Base-by-base conservation (phyloP, 441 rosid genomes). In the Breynia disticha region DNA sequence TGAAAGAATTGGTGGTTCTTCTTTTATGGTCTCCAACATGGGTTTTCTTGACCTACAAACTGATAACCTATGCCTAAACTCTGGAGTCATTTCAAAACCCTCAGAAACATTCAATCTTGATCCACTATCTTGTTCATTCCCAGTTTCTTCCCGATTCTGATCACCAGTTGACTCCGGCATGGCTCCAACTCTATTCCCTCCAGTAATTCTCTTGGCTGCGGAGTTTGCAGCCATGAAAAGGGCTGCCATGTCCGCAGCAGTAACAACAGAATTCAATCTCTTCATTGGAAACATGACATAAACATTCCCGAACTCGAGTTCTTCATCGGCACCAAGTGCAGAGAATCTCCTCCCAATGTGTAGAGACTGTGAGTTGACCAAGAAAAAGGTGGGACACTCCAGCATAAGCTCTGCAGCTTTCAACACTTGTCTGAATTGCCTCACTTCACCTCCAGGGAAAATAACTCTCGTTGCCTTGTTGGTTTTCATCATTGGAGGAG, bases 371-470 rank as follows among this genome's bases (percentile, higher is more conserved):
- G 86, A 62, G 47, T 75, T 78, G 0, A 68, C 60, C 17, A 83
- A 19, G 64, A 83, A 83, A 57, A 60, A 69, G 24, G 59, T 71
- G 0, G 90, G 90, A 57, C 82, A 76, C 47, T 83, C 90, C 18
- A 83, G 11, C 90, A 83, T 83, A 41, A 83, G 54, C 73, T 83
- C 90, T 0, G 86, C 90, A 0, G 86, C 90, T 37, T 67, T 76
- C 10, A 74, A 44, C 1, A 46, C 41, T 9, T 78, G 76, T 15
- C 76, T 62, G 44, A 76, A 78, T 44, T 74, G 80, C 61, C 72
- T 56, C 14, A 80, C 55, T 54, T 78, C 84, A 9, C 90, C 86
- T 19, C 68, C 64, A 7, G 90, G 86, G 46, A 83, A 65, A 21
- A 83, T 19, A 0, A 80, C 90, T 28, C 82, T 65, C 0, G 74